Evolutionary conservation across 140 eudicot genomes (phyloP).

Genomic region (Senecio squalidus): DNA sequence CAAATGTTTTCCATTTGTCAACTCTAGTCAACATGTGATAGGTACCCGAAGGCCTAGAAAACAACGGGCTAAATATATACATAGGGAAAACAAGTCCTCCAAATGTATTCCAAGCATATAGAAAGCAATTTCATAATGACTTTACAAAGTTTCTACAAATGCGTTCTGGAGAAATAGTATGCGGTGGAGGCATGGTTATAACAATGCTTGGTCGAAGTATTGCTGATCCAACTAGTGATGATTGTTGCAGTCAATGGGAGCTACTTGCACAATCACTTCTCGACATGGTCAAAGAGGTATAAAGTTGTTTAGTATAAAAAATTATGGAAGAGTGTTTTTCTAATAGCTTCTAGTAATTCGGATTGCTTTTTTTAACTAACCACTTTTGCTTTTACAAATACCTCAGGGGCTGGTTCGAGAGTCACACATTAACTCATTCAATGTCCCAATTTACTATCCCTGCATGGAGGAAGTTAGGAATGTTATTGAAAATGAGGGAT

Average conservation of each 20-base stretch:
- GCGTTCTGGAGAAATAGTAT: slow-evolving; percentile 31
- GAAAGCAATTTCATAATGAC: slow-evolving; percentile 28
- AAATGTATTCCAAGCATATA: slow-evolving; percentile 28
- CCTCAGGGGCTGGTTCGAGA: slow-evolving; percentile 32
- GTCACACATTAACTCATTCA: slow-evolving; percentile 24
- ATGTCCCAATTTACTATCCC: slow-evolving; percentile 30
- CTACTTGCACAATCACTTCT: slow-evolving; percentile 28
- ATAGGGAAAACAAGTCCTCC: slow-evolving; percentile 28
- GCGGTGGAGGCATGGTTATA: slow-evolving; percentile 37
- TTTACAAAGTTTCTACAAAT: slow-evolving; percentile 23
- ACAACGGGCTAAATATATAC: slow-evolving; percentile 13
- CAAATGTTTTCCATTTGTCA: no score
- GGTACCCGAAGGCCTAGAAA: slow-evolving; percentile 16
- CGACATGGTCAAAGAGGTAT: slow-evolving; percentile 26
- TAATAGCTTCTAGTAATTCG: no score
- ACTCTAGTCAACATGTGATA: background rate
- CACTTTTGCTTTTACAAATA: background rate
- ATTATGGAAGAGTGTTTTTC: no score
- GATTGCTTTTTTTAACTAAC: no score
- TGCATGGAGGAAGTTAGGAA: slow-evolving; percentile 25
- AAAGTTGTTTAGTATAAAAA: background rate
- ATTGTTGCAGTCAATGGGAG: slow-evolving; percentile 5
- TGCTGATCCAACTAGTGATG: slow-evolving; percentile 19
- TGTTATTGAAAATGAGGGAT: slow-evolving; percentile 26
- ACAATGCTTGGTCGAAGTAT: slow-evolving; percentile 20